phyloP scores from a whole-genome alignment of 257 asterid species.

The Fraxinus anomala region DNA sequence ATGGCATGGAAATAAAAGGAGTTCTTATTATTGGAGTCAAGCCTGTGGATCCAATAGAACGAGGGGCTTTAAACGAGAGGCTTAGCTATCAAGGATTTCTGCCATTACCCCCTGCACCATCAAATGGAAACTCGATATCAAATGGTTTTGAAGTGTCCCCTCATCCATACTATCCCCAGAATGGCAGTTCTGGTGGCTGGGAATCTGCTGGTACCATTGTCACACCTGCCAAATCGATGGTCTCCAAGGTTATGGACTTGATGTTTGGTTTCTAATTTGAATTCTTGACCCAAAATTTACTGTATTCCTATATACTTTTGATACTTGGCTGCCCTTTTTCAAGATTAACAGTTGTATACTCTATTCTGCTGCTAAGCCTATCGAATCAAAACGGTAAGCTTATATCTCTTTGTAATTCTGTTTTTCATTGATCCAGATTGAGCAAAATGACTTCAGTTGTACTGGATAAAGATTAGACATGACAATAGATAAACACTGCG shows the following conservation, averaged over 20 bases:
- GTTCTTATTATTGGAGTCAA: conserved; percentile 92
- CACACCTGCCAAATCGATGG: conserved; percentile 46
- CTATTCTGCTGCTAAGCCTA: background rate
- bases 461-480: background rate
- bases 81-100: conserved; percentile 78
- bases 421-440: background rate
- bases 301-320: background rate
- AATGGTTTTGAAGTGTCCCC: conserved; percentile 58
- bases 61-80: conserved; percentile 67
- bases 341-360: conserved; percentile 17
- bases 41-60: conserved; percentile 81
- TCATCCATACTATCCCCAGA: conserved; percentile 65
- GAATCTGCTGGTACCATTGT: conserved; percentile 47
- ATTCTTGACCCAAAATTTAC: background rate
- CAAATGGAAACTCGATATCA: conserved; percentile 48
- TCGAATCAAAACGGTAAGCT: background rate
- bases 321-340: conserved; percentile 4
- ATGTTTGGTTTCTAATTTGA: conserved; percentile 77
- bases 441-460: background rate
- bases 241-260: conserved; percentile 84
- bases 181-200: conserved; percentile 46
- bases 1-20: conserved; percentile 81
- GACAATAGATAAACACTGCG: background rate
- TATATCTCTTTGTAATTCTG: background rate
- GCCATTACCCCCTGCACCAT: conserved; percentile 64